phyloP scores from a whole-genome alignment of 768 basidiomycete species.

The Phylloporus sp. region DNA sequence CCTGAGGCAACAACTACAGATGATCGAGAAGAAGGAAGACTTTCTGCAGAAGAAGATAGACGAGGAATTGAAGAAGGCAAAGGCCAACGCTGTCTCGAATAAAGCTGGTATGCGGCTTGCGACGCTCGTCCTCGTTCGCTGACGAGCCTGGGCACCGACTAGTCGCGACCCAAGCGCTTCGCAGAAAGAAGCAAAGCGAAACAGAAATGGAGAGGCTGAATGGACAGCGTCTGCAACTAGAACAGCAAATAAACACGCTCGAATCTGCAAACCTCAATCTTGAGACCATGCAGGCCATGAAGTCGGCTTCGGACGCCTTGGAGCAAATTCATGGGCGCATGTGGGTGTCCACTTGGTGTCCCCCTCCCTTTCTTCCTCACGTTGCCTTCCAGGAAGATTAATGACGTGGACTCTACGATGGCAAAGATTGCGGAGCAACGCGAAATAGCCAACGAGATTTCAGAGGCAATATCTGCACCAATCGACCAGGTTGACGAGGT shows the following conservation, averaged over 20 bases:
- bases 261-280: constrained; percentile 97
- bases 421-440: constrained; percentile 83
- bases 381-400: constrained; percentile 57
- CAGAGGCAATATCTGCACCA: constrained; percentile 80
- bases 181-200: constrained; percentile 91
- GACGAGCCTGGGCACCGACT: constrained; percentile 13
- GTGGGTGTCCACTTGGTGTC: constrained; percentile 46
- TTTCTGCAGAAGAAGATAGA: constrained; percentile 94
- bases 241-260: constrained; percentile 94
- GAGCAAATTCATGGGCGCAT: constrained; percentile 85
- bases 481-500: constrained; percentile 73
- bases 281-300: constrained; percentile 97
- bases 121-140: background rate
- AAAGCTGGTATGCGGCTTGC: constrained; percentile 67
- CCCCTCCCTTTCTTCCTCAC: constrained; percentile 2
- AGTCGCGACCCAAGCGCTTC: constrained; percentile 88
- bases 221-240: constrained; percentile 85
- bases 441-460: constrained; percentile 89
- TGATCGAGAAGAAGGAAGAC: constrained; percentile 99
- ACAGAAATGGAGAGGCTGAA: constrained; percentile 79
- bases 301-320: constrained; percentile 88
- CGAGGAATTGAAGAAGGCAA: constrained; percentile 89
- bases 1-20: constrained; percentile 88
- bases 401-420: constrained; percentile 91
- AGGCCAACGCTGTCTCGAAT: constrained; percentile 88